Base-by-base conservation (phyloP, 768 basidiomycete species). In the Leccinum uliginosum region DNA sequence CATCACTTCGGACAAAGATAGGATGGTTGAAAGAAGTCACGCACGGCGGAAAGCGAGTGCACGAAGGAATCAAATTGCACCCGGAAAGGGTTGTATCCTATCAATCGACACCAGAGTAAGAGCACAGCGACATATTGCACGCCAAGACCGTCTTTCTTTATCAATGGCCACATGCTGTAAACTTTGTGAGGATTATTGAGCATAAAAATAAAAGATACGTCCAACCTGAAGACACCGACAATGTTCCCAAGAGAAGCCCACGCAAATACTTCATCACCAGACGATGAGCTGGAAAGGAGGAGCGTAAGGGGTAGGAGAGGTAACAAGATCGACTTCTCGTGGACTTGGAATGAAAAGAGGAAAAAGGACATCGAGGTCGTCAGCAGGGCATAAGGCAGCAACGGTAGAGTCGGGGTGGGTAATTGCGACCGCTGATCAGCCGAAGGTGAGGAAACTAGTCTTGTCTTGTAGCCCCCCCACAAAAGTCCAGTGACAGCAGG, bases 301-400 rank as follows among this genome's bases (percentile, higher is more conserved):
- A 98, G 76, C 0, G 87, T 91, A 27, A 94, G 75, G 0, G 95
- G 95, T 60, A 98, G 71, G 21, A 98, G 76, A 3, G 94, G 93
- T 1, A 98, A 67, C 17, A 97, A 68, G 40, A 98, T 90, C 3
- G 88, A 87, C 77, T 97, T 98, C 71, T 98, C 95, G 71, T 97
- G 95, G 38, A 95, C 94, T 66, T 97, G 94, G 72, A 96, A 96
- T 6, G 93, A 94, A 76, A 96, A 95, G 30, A 98, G 77, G 75
- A 96, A 98, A 80, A 98, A 97, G 9, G 93, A 89, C 78, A 98
- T 81, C 0, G 91, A 89, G 1, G 84, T 86, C 7, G 83, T 85
- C 58, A 93, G 80, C 26, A 97, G 77, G 3, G 89, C 85, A 61
- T 91, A 89, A 0, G 89, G 89, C 4, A 98, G 78, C 2, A 98